Base-by-base conservation (phyloP, 140 eudicot species). In the Oenanthe javanica region DNA sequence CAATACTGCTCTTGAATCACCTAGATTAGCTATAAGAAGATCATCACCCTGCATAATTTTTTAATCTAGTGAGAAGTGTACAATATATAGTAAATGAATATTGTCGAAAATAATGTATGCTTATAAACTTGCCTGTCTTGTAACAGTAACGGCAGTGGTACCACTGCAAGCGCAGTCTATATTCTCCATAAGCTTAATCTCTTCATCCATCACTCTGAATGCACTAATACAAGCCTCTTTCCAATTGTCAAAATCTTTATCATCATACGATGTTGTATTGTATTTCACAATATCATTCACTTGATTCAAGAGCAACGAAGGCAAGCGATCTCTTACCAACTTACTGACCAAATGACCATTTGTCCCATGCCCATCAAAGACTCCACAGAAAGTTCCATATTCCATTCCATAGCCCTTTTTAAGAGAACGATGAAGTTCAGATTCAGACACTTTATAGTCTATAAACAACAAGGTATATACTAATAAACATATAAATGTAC, bases 1-100 rank as follows among this genome's bases (percentile, higher is more conserved):
- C 77, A 94, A 71, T n/a, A 94, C 87, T n/a, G 95, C 98, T 75
- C 98, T 77, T 4, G 98, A 92, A 85, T 94, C 98, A 15, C 98
- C 98, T 42, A 94, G 89, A 85, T 94, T 94, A 18, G 93, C 96
- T 43, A 94, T 84, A 75, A 89, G 80, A 49, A 94, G 86, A 83
- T 92, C 92, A 31, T 81, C 90, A 74, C 95, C 97, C 97, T 94
- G 82, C 81, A 2, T 54, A 63, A 64, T 69, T 79, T 47, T 36
- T 3, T 5, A 31, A 38, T 8, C 3, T 4, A 13, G 2, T 67
- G 46, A 67, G 9, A 67, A 67, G 13, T 67, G 73, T 0, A 67
- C 13, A 67, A 18, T 13, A 16, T 51, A 36, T 50, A 73, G 3
- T 47, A 49, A 40, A 25, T 45, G 2, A 0, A 21, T 49, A 9